A percentile compares a stretch with the other conserved stretches of the same genome.
Evolutionary conservation across 116 monocot species (phyloP).

Genomic region (Dioscorea cayenensis): DNA sequence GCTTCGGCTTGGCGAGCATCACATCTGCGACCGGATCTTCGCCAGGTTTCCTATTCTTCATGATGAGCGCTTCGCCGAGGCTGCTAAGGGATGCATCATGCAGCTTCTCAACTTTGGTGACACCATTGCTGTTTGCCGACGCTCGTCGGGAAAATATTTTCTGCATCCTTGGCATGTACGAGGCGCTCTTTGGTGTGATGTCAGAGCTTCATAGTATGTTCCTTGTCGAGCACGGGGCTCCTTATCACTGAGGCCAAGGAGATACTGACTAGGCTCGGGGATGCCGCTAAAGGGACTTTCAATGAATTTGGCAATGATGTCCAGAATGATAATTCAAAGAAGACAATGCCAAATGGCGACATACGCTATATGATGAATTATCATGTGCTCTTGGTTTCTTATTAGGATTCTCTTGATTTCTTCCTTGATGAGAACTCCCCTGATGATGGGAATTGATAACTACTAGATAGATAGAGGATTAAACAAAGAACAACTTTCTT

Average conservation of each 20-base stretch:
- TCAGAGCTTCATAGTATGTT: slow-evolving; percentile 42
- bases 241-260: slow-evolving; percentile 47
- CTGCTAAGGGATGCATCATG: slow-evolving; percentile 55
- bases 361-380: slow-evolving; percentile 97
- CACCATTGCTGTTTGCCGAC: slow-evolving; percentile 41
- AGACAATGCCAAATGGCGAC: slow-evolving; percentile 44
- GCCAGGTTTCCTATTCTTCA: slow-evolving; percentile 19
- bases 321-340: slow-evolving; percentile 47
- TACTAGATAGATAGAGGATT: no score
- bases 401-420: slow-evolving; percentile 21
- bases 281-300: slow-evolving; percentile 56
- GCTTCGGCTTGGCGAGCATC: no score
- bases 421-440: no score
- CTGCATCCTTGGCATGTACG: slow-evolving; percentile 76
- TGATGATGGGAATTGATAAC: slow-evolving; percentile 15
- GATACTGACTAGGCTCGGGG: slow-evolving; percentile 50
- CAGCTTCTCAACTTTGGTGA: slow-evolving; percentile 82
- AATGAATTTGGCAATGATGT: slow-evolving; percentile 55
- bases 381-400: slow-evolving; percentile 48
- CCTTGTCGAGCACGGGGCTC: slow-evolving; percentile 19
- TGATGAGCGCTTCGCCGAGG: slow-evolving; percentile 56
- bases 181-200: slow-evolving; percentile 43
- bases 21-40: slow-evolving; percentile 45
- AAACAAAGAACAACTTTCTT: no score
- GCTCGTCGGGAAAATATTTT: slow-evolving; percentile 80